phyloP scores from a whole-genome alignment of 371 early-diverging fungal genomes.

The Dinochytrium kinnereticum region DNA sequence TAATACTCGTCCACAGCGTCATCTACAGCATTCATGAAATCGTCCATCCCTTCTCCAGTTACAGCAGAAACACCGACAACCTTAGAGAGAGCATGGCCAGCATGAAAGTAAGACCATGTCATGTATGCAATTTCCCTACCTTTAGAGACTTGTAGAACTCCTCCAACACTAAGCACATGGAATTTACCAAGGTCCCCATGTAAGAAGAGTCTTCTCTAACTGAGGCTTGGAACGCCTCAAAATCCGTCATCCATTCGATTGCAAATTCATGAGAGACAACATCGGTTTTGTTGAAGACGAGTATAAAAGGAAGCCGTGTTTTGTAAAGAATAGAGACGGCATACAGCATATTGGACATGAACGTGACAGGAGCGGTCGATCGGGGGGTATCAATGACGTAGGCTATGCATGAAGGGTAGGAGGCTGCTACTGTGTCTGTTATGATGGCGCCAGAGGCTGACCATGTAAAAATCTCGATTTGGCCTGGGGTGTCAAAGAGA shows the following conservation, averaged over 20 bases:
- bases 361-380: conserved; percentile 92
- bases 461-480: conserved; percentile 99
- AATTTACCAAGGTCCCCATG: conserved; percentile 91
- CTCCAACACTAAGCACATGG: conserved; percentile 96
- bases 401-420: conserved; percentile 91
- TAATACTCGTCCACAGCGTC: conserved; percentile 88
- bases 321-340: conserved; percentile 96
- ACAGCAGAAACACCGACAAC: conserved; percentile 90
- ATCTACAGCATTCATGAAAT: conserved; percentile 85
- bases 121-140: conserved; percentile 33
- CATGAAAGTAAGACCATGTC: conserved; percentile 1
- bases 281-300: conserved; percentile 99
- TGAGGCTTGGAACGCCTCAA: conserved; percentile 91
- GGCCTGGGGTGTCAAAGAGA: conserved; percentile 99
- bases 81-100: background rate
- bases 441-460: conserved; percentile 98
- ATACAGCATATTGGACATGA: conserved; percentile 99
- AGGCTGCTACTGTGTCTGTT: conserved; percentile 90
- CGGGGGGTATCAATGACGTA: conserved; percentile 98
- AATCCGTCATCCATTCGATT: conserved; percentile 97
- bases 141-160: conserved; percentile 96
- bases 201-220: conserved; percentile 68
- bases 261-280: conserved; percentile 87
- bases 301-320: conserved; percentile 91
- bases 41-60: conserved; percentile 94